These are phyloP conservation scores for Lactarius deliciosus DNA, from an alignment of 768 basidiomycete species.

Conservation along the genomic window DNA sequence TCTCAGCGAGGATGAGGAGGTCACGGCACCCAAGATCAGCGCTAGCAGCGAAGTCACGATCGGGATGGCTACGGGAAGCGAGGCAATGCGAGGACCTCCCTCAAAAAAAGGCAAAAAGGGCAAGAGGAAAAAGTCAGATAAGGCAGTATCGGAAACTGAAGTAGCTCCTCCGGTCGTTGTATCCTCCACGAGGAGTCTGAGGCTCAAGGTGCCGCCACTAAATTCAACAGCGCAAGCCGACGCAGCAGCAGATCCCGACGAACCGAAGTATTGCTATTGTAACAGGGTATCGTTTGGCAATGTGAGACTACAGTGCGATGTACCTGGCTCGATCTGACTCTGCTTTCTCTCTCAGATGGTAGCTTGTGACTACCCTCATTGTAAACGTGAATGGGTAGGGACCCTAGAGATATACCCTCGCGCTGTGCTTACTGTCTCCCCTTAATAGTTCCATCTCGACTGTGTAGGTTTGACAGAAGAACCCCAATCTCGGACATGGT, in stretches of 20 bases:
- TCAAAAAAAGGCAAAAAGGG: constrained; percentile 27
- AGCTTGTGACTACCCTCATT: constrained; percentile 72
- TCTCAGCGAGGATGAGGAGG: constrained; percentile 28
- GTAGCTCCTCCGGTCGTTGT: background rate
- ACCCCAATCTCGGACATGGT: constrained; percentile 62
- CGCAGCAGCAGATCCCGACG: constrained; percentile 36
- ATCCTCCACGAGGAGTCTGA: constrained; percentile 33
- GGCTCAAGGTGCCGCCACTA: constrained; percentile 40
- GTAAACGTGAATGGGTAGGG: constrained; percentile 81
- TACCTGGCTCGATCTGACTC: background rate
- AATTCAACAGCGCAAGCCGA: constrained; percentile 24
- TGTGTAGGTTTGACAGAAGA: constrained; percentile 62
- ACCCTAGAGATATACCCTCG: constrained; percentile 18
- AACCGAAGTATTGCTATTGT: constrained; percentile 79
- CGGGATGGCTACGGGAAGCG: constrained; percentile 21
- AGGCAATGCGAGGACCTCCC: constrained; percentile 18
- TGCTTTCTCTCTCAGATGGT: constrained; percentile 63
- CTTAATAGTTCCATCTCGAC: constrained; percentile 63
- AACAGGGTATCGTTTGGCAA: constrained; percentile 77
- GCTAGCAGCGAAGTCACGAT: constrained; percentile 19
- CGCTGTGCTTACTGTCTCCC: background rate
- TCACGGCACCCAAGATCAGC: constrained; percentile 11
- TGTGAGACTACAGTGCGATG: constrained; percentile 42
- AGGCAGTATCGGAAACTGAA: constrained; percentile 19
- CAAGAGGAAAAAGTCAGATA: constrained; percentile 33